Conservation (phyloP, 2,329 filamentous ascomycete genomes). For the Phialophora macrospora region DNA sequence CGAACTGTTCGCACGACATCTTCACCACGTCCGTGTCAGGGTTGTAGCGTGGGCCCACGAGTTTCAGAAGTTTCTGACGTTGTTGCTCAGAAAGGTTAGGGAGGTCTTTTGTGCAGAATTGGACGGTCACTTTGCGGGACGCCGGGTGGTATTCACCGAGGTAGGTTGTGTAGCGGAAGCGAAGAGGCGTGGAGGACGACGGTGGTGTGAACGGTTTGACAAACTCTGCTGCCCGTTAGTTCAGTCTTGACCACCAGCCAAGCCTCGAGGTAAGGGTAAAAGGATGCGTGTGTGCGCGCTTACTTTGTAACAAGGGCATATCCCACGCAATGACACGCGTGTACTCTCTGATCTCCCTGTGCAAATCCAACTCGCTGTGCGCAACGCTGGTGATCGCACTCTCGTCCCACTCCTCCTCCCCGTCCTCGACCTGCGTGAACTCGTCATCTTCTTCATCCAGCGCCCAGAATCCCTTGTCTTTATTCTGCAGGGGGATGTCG, state of each 20-base stretch:
- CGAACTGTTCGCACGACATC: constrained; percentile 88
- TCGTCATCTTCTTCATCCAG: constrained; percentile 51
- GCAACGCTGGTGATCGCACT: constrained; percentile 84
- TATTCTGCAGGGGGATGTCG: constrained; percentile 13
- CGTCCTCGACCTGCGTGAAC: constrained; percentile 54
- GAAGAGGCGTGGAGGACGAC: constrained; percentile 68
- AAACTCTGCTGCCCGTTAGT: constrained; percentile 63
- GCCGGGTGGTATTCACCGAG: constrained; percentile 93
- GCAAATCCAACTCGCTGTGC: constrained; percentile 84
- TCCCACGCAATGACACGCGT: constrained; percentile 90
- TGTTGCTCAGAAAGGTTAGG: constrained; percentile 63
- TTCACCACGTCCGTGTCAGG: constrained; percentile 78
- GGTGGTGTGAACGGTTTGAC: constrained; percentile 81
- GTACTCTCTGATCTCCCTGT: constrained; percentile 87
- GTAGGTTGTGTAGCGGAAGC: constrained; percentile 96
- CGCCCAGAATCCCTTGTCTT: constrained; percentile 50
- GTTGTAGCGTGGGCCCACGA: constrained; percentile 85
- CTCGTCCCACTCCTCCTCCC: constrained; percentile 65
- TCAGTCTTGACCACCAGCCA: constrained; percentile 19
- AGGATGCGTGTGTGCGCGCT: constrained; percentile 47
- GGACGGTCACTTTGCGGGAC: constrained; percentile 89
- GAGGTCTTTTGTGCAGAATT: constrained; percentile 79
- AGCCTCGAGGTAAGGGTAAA: not conserved
- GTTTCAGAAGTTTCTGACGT: constrained; percentile 80
- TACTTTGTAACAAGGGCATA: constrained; percentile 87